Conservation (phyloP, 441 rosid species). For the Capsella rubella region DNA sequence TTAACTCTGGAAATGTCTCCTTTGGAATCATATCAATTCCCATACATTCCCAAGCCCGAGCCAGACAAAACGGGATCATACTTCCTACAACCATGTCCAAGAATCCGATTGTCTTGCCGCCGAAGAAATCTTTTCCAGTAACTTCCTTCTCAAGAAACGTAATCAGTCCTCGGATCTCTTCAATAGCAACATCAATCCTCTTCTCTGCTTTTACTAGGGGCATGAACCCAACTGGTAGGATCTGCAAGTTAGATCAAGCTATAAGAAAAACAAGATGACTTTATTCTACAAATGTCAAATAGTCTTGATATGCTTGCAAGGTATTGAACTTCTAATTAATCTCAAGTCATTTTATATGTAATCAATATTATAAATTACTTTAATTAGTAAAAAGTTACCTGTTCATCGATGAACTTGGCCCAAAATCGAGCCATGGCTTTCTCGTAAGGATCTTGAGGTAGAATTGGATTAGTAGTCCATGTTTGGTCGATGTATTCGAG, state of each 20-base stretch:
- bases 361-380: not conserved
- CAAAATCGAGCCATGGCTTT: conserved; percentile 48
- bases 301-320: not conserved
- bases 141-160: conserved; percentile 48
- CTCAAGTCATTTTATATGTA: not conserved
- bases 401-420: conserved; percentile 50
- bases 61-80: conserved; percentile 34
- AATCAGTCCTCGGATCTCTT: conserved; percentile 33
- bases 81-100: conserved; percentile 45
- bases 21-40: conserved; percentile 10
- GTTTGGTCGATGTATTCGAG: conserved; percentile 56
- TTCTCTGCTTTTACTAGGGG: not conserved
- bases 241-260: not conserved
- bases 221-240: conserved; percentile 3
- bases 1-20: conserved; percentile 41
- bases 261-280: not conserved
- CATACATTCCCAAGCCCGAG: conserved; percentile 30
- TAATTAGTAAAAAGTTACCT: conserved; percentile 21
- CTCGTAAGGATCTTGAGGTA: conserved; percentile 48
- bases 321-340: not conserved
- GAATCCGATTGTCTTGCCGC: conserved; percentile 46
- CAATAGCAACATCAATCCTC: conserved; percentile 28
- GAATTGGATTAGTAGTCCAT: conserved; percentile 47
- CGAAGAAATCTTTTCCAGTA: conserved; percentile 49
- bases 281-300: not conserved